These are phyloP conservation scores for Cudoniella acicularis DNA, from an alignment of 495 filamentous ascomycete species.

Conservation along the genomic window DNA sequence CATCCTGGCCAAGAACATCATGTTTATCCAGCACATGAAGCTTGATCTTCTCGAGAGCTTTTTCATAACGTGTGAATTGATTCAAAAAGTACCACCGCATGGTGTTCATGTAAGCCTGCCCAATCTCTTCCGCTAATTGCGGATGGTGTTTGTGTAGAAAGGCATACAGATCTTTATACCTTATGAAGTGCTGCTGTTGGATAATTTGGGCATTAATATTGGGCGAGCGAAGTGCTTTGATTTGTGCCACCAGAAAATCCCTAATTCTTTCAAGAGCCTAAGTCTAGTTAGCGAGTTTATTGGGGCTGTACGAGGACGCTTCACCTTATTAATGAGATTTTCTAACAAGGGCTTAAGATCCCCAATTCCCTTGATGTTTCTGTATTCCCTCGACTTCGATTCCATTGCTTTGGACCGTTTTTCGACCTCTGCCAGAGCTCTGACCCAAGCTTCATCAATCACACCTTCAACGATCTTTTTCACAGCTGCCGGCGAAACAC, in stretches of 20 bases:
- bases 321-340: conserved; percentile 76
- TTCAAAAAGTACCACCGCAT: conserved; percentile 98
- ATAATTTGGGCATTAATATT: conserved; percentile 96
- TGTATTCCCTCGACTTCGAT: conserved; percentile 53
- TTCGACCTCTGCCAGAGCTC: conserved; percentile 79
- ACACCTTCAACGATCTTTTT: conserved; percentile 79
- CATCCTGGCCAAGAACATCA: conserved; percentile 79
- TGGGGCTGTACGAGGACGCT: background rate
- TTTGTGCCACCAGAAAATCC: conserved; percentile 89
- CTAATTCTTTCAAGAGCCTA: conserved; percentile 89
- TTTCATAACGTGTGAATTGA: conserved; percentile 85
- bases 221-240: conserved; percentile 87
- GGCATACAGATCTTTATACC: conserved; percentile 79
- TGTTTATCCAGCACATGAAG: conserved; percentile 77
- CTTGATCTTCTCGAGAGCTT: conserved; percentile 78
- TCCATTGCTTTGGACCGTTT: conserved; percentile 70
- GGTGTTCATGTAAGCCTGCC: conserved; percentile 93
- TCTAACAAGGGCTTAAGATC: conserved; percentile 84
- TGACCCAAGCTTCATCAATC: conserved; percentile 88
- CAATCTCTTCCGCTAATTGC: conserved; percentile 78
- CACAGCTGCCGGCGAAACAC: conserved; percentile 76
- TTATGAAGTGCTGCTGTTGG: conserved; percentile 83
- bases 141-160: conserved; percentile 80
- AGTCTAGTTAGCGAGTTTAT: conserved; percentile 14
- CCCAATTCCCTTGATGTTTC: conserved; percentile 66